Conservation (phyloP, 371 early-diverging fungal species). For the Mucor plumbeus region DNA sequence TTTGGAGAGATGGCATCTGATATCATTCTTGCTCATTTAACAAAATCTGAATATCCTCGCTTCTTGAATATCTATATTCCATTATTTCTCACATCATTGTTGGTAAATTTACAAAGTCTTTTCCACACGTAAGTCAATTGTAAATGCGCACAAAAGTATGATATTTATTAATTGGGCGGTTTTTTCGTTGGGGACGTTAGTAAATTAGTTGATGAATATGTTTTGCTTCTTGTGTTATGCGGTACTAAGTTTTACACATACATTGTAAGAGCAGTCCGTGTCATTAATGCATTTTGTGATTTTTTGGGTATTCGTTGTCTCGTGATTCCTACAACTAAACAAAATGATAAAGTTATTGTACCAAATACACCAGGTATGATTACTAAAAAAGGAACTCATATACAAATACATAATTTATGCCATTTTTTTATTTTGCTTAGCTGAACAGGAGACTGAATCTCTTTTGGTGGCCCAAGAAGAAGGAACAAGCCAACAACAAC, state of each 20-base stretch:
- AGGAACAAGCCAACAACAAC: slow-evolving; percentile 9
- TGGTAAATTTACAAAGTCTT: background rate
- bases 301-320: slow-evolving; percentile 85
- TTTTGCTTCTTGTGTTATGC: slow-evolving; percentile 7
- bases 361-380: slow-evolving; percentile 13
- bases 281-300: slow-evolving; percentile 86
- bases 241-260: slow-evolving; percentile 69
- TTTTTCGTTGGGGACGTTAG: slow-evolving; percentile 59
- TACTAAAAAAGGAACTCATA: background rate
- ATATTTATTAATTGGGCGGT: too few species aligned
- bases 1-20: slow-evolving; percentile 91
- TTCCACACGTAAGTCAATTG: slow-evolving; percentile 35
- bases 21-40: slow-evolving; percentile 90
- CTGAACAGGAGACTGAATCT: slow-evolving; percentile 32
- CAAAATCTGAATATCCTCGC: slow-evolving; percentile 78
- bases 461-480: slow-evolving; percentile 21
- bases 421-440: background rate
- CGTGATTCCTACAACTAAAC: slow-evolving; percentile 61
- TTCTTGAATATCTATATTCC: slow-evolving; percentile 37
- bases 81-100: slow-evolving; percentile 1
- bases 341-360: slow-evolving; percentile 5
- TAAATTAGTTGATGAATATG: slow-evolving; percentile 53
- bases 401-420: background rate
- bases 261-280: slow-evolving; percentile 78
- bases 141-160: too few species aligned